Base-by-base conservation (phyloP, 2,329 filamentous ascomycete genomes). In the Arthrobotrys sphaeroides region DNA sequence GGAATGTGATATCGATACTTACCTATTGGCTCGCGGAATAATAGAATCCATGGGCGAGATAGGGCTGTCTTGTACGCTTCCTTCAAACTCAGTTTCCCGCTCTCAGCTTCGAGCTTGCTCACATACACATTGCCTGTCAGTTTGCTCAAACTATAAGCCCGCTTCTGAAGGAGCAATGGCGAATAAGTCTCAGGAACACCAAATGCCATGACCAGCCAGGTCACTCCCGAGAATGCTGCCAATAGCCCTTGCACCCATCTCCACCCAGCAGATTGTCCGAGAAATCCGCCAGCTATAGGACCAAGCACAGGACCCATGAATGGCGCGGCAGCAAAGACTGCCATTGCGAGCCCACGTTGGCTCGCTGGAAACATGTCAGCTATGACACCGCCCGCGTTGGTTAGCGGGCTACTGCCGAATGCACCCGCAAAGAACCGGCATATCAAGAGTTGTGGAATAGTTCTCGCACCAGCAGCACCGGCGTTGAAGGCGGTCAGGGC, bases 251-350 rank as follows among this genome's bases (percentile, higher is more conserved):
- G 84, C 20, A 91, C 87, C 90, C 90, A 91, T 79, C 88, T 84
- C 90, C 90, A 91, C 13, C 89, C 89, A 12, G 85, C 86, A 1
- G 85, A 84, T 80, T 89, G 85, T 7, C 88, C 0, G 91, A 83
- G 81, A 91, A 92, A 1, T 89, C 89, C 77, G 88, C 88, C 88
- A 5, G 87, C 86, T 49, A 91, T 88, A 0, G 90, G 90, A 0
- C 90, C 89, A 80, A 83, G 87, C 65, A 82, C 84, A 86, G 0
- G 90, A 89, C 0, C 90, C 90, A 67, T 91, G 81, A 90, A 91
- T 0, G 90, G 90, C 5, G 89, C 88, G 13, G 88, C 85, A 3
- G 89, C 87, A 79, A 91, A 92, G 28, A 90, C 80, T 16, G 87
- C 86, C 77, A 89, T 86, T 0, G 89, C 90, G 43, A 86, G 81